These are phyloP conservation scores for Crotalaria pallida DNA, from an alignment of 306 rosid species.

Conservation along the genomic window DNA sequence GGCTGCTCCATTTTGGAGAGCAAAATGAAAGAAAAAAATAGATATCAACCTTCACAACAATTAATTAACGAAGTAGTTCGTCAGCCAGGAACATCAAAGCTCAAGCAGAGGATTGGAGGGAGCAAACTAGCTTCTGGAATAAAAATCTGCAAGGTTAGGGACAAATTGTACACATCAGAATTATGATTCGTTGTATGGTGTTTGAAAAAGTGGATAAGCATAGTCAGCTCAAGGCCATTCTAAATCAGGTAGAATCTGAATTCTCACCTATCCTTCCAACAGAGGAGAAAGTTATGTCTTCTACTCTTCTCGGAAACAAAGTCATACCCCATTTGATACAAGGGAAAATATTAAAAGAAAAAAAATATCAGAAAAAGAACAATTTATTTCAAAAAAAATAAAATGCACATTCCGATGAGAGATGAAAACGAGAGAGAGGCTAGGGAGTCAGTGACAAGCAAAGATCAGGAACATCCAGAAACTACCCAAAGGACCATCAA, in stretches of 20 bases:
- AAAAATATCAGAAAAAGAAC: not conserved
- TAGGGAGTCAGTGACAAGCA: not conserved
- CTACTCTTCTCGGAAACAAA: not conserved
- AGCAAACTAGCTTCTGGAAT: conserved; percentile 52
- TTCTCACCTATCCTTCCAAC: conserved; percentile 33
- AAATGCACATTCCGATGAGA: not conserved
- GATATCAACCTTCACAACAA: conserved; percentile 36
- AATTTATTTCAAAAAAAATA: not conserved
- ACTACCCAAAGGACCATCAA: not conserved
- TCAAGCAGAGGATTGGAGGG: conserved; percentile 47
- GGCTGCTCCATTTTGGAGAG: conserved; percentile 3
- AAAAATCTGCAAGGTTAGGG: conserved; percentile 54
- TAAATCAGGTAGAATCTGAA: conserved; percentile 24
- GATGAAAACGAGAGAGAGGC: not conserved
- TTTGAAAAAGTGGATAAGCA: conserved; percentile 32
- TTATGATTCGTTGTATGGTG: conserved; percentile 26
- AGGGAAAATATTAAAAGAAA: not conserved
- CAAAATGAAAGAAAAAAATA: conserved; percentile 14
- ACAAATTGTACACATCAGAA: conserved; percentile 45
- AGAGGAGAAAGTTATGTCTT: not conserved
- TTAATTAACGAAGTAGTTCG: conserved; percentile 44
- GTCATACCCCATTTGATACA: not conserved
- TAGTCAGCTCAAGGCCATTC: conserved; percentile 31
- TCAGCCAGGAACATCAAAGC: conserved; percentile 51
- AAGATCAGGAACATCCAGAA: conserved; percentile 11